These are phyloP conservation scores for Prunus fruticosa DNA, from an alignment of 306 rosid genomes.

Conservation along the genomic window DNA sequence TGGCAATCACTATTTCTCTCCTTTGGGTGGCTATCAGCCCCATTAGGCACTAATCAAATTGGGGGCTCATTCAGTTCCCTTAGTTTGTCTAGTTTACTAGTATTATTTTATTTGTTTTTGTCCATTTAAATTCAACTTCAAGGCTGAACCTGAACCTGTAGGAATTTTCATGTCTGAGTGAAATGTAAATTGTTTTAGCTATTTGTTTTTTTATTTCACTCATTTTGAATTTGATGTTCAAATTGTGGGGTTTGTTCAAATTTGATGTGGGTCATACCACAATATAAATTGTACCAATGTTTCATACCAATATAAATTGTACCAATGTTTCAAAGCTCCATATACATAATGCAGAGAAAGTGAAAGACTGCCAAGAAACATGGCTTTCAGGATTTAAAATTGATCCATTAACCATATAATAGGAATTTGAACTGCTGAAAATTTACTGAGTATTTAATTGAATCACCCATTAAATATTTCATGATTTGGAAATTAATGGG, in stretches of 20 bases:
- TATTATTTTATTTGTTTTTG: slow-evolving; percentile 16
- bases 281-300: too few relatives aligned
- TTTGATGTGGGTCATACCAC: too few relatives aligned
- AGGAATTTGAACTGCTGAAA: too few relatives aligned
- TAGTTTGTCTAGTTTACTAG: slow-evolving; percentile 7
- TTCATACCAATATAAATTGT: too few relatives aligned
- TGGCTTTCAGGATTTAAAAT: too few relatives aligned
- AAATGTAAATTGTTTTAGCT: slow-evolving; percentile 20
- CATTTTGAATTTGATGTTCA: slow-evolving; percentile 8
- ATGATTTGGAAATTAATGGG: too few relatives aligned
- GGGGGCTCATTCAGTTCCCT: slow-evolving; percentile 75
- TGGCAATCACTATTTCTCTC: slow-evolving; percentile 68
- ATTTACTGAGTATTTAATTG: too few relatives aligned
- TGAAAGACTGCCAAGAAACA: too few relatives aligned
- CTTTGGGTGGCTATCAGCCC: slow-evolving; percentile 81
- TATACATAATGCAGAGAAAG: too few relatives aligned
- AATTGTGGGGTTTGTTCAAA: neutral
- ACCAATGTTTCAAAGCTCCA: too few relatives aligned
- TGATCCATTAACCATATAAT: too few relatives aligned
- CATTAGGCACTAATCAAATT: slow-evolving; percentile 48
- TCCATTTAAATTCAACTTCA: slow-evolving; percentile 2
- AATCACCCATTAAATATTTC: too few relatives aligned
- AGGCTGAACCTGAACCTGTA: slow-evolving; percentile 38
- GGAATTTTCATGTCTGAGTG: slow-evolving; percentile 8
- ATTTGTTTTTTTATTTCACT: neutral